phyloP scores from a whole-genome alignment of 305 asterid species.

The Fraxinus sp. region DNA sequence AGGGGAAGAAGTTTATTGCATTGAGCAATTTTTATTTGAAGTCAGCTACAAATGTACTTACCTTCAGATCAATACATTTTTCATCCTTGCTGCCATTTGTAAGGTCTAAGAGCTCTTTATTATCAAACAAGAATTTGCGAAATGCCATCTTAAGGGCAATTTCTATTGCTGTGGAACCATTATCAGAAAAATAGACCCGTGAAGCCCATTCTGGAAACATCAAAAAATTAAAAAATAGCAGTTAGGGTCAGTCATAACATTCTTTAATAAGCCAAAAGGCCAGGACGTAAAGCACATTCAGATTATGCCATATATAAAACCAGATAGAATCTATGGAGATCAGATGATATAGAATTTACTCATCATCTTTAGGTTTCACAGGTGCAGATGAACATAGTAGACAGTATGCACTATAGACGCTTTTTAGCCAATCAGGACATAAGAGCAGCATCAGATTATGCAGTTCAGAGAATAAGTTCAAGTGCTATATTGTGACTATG shows the following conservation, averaged over 20 bases:
- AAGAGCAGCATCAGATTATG: slow-evolving; percentile 1
- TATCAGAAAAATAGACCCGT: slow-evolving; percentile 86
- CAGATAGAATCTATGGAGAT: background rate
- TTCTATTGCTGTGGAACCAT: slow-evolving; percentile 97
- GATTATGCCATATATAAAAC: background rate
- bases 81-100: slow-evolving; percentile 33
- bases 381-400: background rate
- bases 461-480: background rate
- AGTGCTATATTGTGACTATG: slow-evolving; percentile 5
- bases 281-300: background rate
- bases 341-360: background rate
- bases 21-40: slow-evolving; percentile 15
- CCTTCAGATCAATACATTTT: slow-evolving; percentile 69
- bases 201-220: slow-evolving; percentile 83
- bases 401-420: background rate
- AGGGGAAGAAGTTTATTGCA: background rate
- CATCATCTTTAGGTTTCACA: background rate
- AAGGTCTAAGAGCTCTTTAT: slow-evolving; percentile 39
- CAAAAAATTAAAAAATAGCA: slow-evolving; percentile 16
- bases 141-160: slow-evolving; percentile 98
- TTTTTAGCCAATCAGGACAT: slow-evolving; percentile 1
- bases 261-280: slow-evolving; percentile 18
- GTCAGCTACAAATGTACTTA: slow-evolving; percentile 26
- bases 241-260: background rate
- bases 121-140: slow-evolving; percentile 81